Conservation (phyloP, 2,329 filamentous ascomycete species). For the Pyrenochaeta sp. region DNA sequence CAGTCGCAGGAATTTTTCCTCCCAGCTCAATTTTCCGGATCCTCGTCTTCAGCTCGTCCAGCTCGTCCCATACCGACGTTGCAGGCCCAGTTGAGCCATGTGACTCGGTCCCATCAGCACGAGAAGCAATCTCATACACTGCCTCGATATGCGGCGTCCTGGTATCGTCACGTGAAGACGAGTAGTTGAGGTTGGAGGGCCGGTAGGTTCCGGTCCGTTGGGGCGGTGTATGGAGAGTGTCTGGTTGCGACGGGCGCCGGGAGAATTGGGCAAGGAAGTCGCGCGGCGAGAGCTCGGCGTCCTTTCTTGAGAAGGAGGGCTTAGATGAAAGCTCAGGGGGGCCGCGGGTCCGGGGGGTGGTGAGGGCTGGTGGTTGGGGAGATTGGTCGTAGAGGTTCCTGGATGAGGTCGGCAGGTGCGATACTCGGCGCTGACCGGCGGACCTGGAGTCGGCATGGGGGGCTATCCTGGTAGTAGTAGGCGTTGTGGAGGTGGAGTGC, state of each 20-base stretch:
- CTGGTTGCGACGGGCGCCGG: constrained; percentile 44
- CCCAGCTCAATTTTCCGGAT: constrained; percentile 91
- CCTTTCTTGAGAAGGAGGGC: constrained; percentile 36
- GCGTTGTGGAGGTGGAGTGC: constrained; percentile 31
- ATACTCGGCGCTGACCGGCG: constrained; percentile 39
- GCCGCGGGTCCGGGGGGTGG: constrained; percentile 36
- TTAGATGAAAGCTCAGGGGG: constrained; percentile 40
- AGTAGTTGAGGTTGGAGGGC: constrained; percentile 49
- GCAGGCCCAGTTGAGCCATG: constrained; percentile 87
- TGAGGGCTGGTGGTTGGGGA: constrained; percentile 36
- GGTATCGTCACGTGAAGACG: constrained; percentile 42
- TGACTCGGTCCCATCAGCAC: constrained; percentile 71
- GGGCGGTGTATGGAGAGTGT: constrained; percentile 42
- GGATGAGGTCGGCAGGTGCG: constrained; percentile 40
- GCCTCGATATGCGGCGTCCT: constrained; percentile 35
- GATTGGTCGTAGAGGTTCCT: constrained; percentile 36
- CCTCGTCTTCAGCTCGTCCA: constrained; percentile 93
- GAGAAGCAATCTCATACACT: constrained; percentile 38
- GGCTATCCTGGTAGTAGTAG: constrained; percentile 39
- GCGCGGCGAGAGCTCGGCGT: constrained; percentile 42
- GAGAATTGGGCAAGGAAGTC: constrained; percentile 45
- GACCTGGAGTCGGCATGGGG: constrained; percentile 37
- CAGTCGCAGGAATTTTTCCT: constrained; percentile 84
- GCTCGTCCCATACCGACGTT: constrained; percentile 95
- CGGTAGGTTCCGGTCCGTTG: constrained; percentile 42